phyloP scores from a whole-genome alignment of 148 eudicot species.

The Rhododendron simsii region DNA sequence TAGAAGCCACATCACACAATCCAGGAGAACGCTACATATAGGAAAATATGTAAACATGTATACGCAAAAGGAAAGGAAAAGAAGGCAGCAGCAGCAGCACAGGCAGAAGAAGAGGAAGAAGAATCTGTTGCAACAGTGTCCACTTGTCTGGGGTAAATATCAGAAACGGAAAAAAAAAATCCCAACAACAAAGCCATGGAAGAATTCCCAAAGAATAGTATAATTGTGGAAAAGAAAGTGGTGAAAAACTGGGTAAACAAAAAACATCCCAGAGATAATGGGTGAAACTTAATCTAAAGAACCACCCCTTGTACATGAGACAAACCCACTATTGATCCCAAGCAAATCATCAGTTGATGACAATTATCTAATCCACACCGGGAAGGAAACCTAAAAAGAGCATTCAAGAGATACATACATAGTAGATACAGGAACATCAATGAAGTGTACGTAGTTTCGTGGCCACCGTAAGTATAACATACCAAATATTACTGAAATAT shows the following conservation, averaged over 20 bases:
- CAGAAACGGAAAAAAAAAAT: not conserved
- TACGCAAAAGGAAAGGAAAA: slow-evolving; percentile 2
- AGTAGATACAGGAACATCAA: not conserved
- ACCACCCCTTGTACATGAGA: not conserved
- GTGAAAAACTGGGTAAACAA: not conserved
- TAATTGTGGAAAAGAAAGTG: not conserved
- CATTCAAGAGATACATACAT: not conserved
- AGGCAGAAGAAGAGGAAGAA: not conserved
- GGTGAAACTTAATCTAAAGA: not conserved
- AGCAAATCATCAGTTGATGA: not conserved
- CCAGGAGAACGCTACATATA: not conserved
- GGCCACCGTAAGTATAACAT: not conserved
- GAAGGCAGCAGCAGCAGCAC: not conserved
- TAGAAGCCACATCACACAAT: not conserved
- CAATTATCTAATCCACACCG: not conserved
- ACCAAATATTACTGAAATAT: not conserved
- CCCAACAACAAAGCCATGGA: not conserved
- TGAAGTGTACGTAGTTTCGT: not conserved
- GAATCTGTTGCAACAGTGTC: not conserved
- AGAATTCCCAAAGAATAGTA: not conserved
- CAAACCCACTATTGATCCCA: not conserved
- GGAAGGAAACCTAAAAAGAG: not conserved
- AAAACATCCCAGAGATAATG: not conserved
- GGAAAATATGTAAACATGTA: not conserved
- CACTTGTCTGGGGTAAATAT: not conserved